Conservation (phyloP, 495 filamentous ascomycete genomes). For the Penicillium antarcticum region DNA sequence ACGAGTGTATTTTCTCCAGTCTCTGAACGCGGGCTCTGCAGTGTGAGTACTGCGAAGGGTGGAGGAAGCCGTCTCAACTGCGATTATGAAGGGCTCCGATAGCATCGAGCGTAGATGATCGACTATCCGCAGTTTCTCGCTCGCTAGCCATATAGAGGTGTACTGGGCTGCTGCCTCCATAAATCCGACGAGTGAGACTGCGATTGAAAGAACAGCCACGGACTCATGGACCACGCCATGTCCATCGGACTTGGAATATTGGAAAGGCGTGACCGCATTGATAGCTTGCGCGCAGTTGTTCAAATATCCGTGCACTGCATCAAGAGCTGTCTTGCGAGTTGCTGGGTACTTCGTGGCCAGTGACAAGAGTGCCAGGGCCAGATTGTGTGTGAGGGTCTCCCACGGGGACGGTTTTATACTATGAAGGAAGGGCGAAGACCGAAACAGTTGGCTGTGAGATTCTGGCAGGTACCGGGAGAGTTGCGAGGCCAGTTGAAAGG, state of each 20-base stretch:
- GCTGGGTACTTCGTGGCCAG: slow-evolving; percentile 66
- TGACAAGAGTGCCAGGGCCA: slow-evolving; percentile 74
- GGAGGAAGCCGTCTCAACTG: slow-evolving; percentile 82
- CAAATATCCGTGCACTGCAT: slow-evolving; percentile 64
- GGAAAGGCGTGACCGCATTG: slow-evolving; percentile 32
- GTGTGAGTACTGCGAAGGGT: slow-evolving; percentile 65
- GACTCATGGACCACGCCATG: slow-evolving; percentile 57
- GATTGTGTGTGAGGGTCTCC: slow-evolving; percentile 75
- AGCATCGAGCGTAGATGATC: slow-evolving; percentile 66
- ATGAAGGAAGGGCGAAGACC: slow-evolving; percentile 75
- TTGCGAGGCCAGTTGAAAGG: slow-evolving; percentile 68
- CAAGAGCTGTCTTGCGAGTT: slow-evolving; percentile 58
- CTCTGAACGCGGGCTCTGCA: slow-evolving; percentile 49
- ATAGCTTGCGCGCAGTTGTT: slow-evolving; percentile 57
- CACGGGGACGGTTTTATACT: slow-evolving; percentile 84
- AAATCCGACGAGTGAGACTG: slow-evolving; percentile 83
- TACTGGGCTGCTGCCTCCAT: slow-evolving; percentile 74
- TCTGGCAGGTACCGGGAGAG: slow-evolving; percentile 80
- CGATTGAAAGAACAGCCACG: slow-evolving; percentile 65
- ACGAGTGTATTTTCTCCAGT: slow-evolving; percentile 82
- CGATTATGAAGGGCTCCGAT: slow-evolving; percentile 76
- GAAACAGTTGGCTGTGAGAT: slow-evolving; percentile 72
- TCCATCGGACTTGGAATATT: slow-evolving; percentile 41
- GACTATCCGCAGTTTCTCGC: slow-evolving; percentile 68
- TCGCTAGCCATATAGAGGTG: slow-evolving; percentile 71